Base-by-base conservation (phyloP, 23 red algal species). In the Gracilariopsis chorda region DNA sequence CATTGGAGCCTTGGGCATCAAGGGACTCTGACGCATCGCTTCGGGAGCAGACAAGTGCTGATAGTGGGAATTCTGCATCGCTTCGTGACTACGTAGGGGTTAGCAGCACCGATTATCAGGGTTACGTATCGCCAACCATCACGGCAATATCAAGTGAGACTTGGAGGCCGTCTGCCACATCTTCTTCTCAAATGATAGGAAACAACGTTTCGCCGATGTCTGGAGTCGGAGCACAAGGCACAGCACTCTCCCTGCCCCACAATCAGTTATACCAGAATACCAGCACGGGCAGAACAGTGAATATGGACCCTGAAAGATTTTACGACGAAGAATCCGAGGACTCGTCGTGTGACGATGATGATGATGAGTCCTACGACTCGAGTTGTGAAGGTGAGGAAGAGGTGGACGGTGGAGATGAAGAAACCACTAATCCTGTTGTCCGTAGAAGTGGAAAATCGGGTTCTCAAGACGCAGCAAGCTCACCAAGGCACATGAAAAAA, bases 281-380 rank as follows among this genome's bases (percentile, higher is more conserved):
- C 2, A 53, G 35, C n/a, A 3, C 5, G 1, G 51, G 51, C 20
- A 78, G 29, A 53, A 24, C 51, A 4, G 87, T 71, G 48, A 40
- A 83, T 48, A 48, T 92, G 11, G 88, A 92, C 61, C 88, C 88
- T 19, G 88, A 92, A 57, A 57, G 29, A 29, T 92, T 92, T 64
- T 92, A 92, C 48, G 77, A 39, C 12, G 75, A 72, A 19, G 88
- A 92, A 28, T 33, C 20, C 19, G 63, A 70, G 6, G 39, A 33
- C 23, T 70, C 63, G 3, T 33, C 5, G 63, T 70, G 29, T 59
- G 55, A 59, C 16, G 72, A 62, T 62, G 71, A 63, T 55, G 75
- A 69, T 56, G 79, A 71, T 44, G 75, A 80, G 16, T 46, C 47
- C 29, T 57, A 43, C 6, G 48, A 72, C 12, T 34, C 76, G 51